Conservation (phyloP, 352 stramenopile species). For the Pythium rhizo-oryzae region DNA sequence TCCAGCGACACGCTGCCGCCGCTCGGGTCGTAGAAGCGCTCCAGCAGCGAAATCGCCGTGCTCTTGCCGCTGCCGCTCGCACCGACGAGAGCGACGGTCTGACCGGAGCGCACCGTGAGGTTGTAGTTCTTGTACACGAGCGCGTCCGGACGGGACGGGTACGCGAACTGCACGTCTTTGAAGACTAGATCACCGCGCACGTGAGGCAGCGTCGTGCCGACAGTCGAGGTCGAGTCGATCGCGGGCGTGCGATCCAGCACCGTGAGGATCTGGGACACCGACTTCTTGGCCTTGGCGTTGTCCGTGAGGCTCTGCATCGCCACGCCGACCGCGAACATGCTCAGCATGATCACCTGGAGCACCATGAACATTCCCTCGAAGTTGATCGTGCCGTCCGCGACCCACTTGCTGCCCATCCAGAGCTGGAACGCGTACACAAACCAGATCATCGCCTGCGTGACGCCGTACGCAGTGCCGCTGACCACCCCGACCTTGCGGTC, state of each 20-base stretch:
- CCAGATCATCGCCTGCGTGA: conserved; percentile 61
- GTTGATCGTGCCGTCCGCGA: conserved; percentile 34
- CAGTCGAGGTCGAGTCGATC: conserved; percentile 33
- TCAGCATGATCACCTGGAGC: conserved; percentile 44
- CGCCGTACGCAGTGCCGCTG: conserved; percentile 51
- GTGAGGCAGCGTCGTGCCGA: conserved; percentile 14
- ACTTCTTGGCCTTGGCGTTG: conserved; percentile 34
- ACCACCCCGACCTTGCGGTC: conserved; percentile 44
- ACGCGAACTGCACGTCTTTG: conserved; percentile 53
- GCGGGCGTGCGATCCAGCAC: conserved; percentile 49
- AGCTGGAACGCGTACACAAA: conserved; percentile 63
- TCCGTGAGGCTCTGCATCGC: conserved; percentile 37
- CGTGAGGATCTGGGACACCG: conserved; percentile 40
- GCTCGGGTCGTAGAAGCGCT: conserved; percentile 69
- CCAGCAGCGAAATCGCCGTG: conserved; percentile 66
- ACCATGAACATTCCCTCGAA: conserved; percentile 54
- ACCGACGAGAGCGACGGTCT: conserved; percentile 84
- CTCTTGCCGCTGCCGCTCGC: conserved; percentile 78
- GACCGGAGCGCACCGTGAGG: conserved; percentile 54
- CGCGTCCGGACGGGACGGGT: conserved; percentile 50
- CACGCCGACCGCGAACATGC: conserved; percentile 37
- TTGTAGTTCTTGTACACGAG: conserved; percentile 73
- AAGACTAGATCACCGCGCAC: conserved; percentile 42
- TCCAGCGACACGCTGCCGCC: conserved; percentile 56
- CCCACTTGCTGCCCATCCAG: conserved; percentile 50